Base-by-base conservation (phyloP, 2,329 filamentous ascomycete species). In the Fusarium caatingaense region DNA sequence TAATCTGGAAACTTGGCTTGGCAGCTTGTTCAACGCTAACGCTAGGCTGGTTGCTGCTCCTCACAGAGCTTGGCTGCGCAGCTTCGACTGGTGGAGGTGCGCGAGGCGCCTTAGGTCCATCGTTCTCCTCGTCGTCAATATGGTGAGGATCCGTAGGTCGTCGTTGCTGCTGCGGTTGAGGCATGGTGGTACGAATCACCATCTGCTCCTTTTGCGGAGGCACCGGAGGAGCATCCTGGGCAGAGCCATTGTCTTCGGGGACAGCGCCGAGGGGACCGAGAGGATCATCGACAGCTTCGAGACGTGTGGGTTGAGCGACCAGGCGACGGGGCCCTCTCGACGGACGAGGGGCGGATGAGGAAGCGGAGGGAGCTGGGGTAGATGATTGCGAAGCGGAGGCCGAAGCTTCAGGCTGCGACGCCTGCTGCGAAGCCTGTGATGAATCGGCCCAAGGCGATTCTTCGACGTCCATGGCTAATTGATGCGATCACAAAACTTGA, bases 11-110 rank as follows among this genome's bases (percentile, higher is more conserved):
- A 44, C 85, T 92, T 8, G 96, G 96, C 81, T 97, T 97, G 30
- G 95, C 91, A 48, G 96, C 96, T 82, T 97, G 93, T 80, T 98
- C 95, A 59, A 98, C 84, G 79, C 92, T 97, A 71, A 98, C 89
- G 78, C 94, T 97, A 20, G 94, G 94, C 76, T 84, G 89, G 72
- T 78, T 88, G 76, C 81, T 86, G 78, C 80, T 84, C 74, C 83
- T 82, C 32, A 86, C 77, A 28, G 83, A 80, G 60, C 84, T 87
- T 21, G 85, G 85, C 69, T 84, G 82, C 9, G 88, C 85, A 41
- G 86, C 84, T 68, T 88, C 86, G 12, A 91, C 88, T 4, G 89
- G 88, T 34, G 89, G 89, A 51, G 92, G 93, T 61, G 87, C 86
- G 68, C 93, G 85, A 40, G 91, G 86, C 42, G 88, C 72, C 78